Conservation (phyloP, 1,139 yeast genomes). For the Debaryomyces coudertii region DNA sequence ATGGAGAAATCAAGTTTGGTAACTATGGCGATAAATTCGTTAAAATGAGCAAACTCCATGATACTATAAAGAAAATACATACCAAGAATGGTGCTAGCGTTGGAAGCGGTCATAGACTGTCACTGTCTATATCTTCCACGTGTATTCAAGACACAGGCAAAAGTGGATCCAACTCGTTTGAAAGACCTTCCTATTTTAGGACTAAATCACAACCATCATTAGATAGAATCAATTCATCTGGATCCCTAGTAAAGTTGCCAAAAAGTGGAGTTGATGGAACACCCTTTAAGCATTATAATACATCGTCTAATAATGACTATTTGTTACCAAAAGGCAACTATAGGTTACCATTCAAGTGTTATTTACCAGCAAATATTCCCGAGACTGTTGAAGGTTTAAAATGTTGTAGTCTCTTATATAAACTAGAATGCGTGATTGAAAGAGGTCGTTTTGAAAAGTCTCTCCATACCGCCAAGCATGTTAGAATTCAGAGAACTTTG, state of each 20-base stretch:
- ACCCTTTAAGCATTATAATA: conserved; percentile 34
- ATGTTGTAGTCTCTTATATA: conserved; percentile 59
- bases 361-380: conserved; percentile 60
- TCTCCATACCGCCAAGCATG: conserved; percentile 33
- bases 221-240: neutral
- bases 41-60: conserved; percentile 17
- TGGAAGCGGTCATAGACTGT: neutral
- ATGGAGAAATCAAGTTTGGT: conserved; percentile 51
- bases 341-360: conserved; percentile 60
- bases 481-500: conserved; percentile 51
- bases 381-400: conserved; percentile 70
- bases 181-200: conserved; percentile 23
- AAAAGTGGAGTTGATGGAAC: conserved; percentile 49
- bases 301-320: conserved; percentile 38
- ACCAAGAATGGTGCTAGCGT: too few relatives aligned
- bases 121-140: conserved; percentile 2
- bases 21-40: conserved; percentile 41
- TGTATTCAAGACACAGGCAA: conserved; percentile 6
- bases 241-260: conserved; percentile 28
- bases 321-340: conserved; percentile 66
- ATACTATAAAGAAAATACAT: conserved; percentile 3
- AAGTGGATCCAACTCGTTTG: conserved; percentile 8
- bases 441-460: conserved; percentile 53
- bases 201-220: conserved; percentile 25
- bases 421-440: conserved; percentile 57